Evolutionary conservation across 768 basidiomycete species (phyloP), one percentile per base, ranked within the genome.

Genomic region (Termitomyces sp.): DNA sequence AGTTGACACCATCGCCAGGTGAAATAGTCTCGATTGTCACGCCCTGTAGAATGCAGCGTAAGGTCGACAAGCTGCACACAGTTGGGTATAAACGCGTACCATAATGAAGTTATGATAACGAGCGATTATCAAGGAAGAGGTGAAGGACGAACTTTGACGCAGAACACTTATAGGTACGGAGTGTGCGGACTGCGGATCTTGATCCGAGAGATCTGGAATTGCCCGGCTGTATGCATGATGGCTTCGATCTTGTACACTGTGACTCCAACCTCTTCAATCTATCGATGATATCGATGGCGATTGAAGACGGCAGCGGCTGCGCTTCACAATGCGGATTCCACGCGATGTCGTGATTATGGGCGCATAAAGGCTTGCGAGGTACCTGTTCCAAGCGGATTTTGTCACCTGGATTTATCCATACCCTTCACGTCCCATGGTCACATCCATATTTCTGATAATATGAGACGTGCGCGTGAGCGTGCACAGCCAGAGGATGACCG

Each of bases 111-210:
- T 59, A 58, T 57, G 64, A 63, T 67, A 61, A 70, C 63, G 60
- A 61, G 63, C 61, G 69, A 70, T 64, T 68, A 77, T 76, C 72
- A 72, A 74, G 70, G 71, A 69, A 68, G 70, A 69, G 69, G 65
- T 66, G 64, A 61, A 69, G 66, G 61, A 61, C 53, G 55, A 69
- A 61, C 41, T 63, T 64, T 69, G 59, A 57, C 64, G 59, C 69
- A 69, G 65, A 64, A 69, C 70, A 73, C 75, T 79, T 80, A 82
- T 82, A 81, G 68, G 68, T 67, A 66, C 66, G 70, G 70, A 71
- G 68, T 69, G 68, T 75, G 81, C 83, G 80, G 82, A 80, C 78
- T 80, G 76, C 85, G 84, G 87, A 88, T 87, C 86, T 85, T 82
- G 87, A 88, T 88, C 84, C 81, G 83, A 84, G 63, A 68, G 71